Evolutionary conservation across 2,329 filamentous ascomycete species (phyloP).

Genomic region (Hortaea werneckii): DNA sequence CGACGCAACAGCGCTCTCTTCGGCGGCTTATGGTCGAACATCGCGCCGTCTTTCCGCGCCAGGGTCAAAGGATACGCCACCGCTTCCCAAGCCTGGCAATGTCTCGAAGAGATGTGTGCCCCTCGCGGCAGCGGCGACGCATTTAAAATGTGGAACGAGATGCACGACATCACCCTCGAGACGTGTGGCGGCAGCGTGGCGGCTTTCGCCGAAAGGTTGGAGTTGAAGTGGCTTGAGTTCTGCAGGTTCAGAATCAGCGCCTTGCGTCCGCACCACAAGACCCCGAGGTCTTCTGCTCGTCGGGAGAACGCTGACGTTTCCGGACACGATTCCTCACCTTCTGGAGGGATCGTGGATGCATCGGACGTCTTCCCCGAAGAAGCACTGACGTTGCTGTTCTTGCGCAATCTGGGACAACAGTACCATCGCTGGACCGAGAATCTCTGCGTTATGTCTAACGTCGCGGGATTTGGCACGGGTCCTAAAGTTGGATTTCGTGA

Average conservation of each 20-base stretch:
- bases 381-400: slow-evolving; percentile 21
- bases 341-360: slow-evolving; percentile 4
- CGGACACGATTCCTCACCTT: neutral
- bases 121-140: slow-evolving; percentile 20
- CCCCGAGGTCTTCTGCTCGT: neutral
- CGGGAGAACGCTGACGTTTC: neutral
- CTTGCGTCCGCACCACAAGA: slow-evolving; percentile 1
- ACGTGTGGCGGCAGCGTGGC: slow-evolving; percentile 13
- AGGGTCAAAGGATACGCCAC: slow-evolving; percentile 13
- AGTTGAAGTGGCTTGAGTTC: slow-evolving; percentile 16
- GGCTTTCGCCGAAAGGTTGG: slow-evolving; percentile 18
- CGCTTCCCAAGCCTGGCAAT: slow-evolving; percentile 18
- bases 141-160: slow-evolving; percentile 16
- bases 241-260: slow-evolving; percentile 13
- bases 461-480: slow-evolving; percentile 24
- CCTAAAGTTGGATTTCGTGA: slow-evolving; percentile 19
- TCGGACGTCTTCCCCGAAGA: slow-evolving; percentile 16
- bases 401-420: slow-evolving; percentile 17
- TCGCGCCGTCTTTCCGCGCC: slow-evolving; percentile 16
- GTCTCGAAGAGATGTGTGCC: slow-evolving; percentile 20
- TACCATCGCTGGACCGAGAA: slow-evolving; percentile 15
- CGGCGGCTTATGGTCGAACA: slow-evolving; percentile 13
- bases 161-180: slow-evolving; percentile 16
- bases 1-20: slow-evolving; percentile 21
- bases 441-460: slow-evolving; percentile 20